Base-by-base conservation (phyloP, 352 stramenopile genomes). In the Globisporangium recalcitrans region DNA sequence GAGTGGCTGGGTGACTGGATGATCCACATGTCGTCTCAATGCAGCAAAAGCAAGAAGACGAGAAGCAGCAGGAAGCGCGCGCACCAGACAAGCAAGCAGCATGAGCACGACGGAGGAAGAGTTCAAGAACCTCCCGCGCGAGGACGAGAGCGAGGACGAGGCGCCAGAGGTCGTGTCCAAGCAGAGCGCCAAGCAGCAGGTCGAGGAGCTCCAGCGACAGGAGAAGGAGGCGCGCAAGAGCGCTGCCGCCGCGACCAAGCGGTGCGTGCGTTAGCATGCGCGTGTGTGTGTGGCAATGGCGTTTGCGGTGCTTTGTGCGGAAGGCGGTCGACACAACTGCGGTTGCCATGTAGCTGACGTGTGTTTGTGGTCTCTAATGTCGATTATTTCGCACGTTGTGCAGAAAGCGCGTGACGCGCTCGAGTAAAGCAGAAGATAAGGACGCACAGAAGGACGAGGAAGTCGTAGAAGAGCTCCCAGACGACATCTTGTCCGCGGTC, bases 101-200 rank as follows among this genome's bases (percentile, higher is more conserved):
- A 44, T 58, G 29, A 66, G 54, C 46, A 42, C 48, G 11, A 58
- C 22, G 24, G 29, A 79, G 71, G 58, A 55, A 40, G 47, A 55
- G 63, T 61, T 62, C 52, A 67, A 67, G 53, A 67, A 67, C 53
- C 53, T 61, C 6, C 61, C 42, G 0, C 62, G 27, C 27, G 51
- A 38, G n/a, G 44, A 52, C n/a, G 70, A 68, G 26, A 87, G 76
- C 65, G 82, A 91, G 47, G 83, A 91, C 60, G 84, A 91, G 64
- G 82, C 84, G 27, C 84, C 84, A 26, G 84, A 93, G 62, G 77
- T 87, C 38, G 77, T 93, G 60, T 85, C 78, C 55, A 93, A 90
- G 69, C 72, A 77, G 55, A 90, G 63, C 58, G 84, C 84, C 27
- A 67, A 77, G 67, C 59, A 88, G 63, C 68, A 86, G 65, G 80